Evolutionary conservation across 371 early-diverging fungal genomes (phyloP), one percentile per base, ranked within the genome.

Genomic region (Rhizopus sp.): DNA sequence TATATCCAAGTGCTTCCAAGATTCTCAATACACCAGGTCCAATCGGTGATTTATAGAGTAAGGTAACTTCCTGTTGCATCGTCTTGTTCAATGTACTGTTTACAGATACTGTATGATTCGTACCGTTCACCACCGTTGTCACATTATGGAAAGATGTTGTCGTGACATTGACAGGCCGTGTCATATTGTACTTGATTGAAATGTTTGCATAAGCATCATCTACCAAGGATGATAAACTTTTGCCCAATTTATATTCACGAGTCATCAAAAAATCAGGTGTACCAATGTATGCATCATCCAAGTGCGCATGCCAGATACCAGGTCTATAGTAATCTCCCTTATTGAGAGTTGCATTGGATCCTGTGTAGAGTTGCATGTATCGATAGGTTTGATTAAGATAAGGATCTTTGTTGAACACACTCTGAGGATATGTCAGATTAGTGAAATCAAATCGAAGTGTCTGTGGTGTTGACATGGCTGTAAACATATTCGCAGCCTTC

Each of bases 11-110:
- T 2, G 70, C 55, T 17, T 73, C 73, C 17, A 73, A 55, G 6
- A 73, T 66, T n/a, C 69, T 60, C 10, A 73, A 51, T 5, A 73
- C 55, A 38, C 70, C 73, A 15, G 73, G 73, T 5, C 73, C 73
- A 13, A 73, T 73, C 3, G 73, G 53, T 32, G 63, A 69, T 50
- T 33, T 45, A 42, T 69, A 69, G 0, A 16, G 30, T 15, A 35
- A 23, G 3, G 40, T 47, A 12, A 53, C 33, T 7, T 16, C 23
- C 41, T 46, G 37, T 29, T 33, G 33, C 10, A 48, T 45, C 13
- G 54, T 50, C 0, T 31, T 39, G 45, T 39, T 54, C 31, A 2
- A 23, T 15, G 54, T 48, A 16, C 23, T 39, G 13, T 38, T 42
- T 1, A n/a, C 44, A 1, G 12, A 15, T 7, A 17, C 31, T 6